Conservation (phyloP, 148 eudicot genomes). For the Chenopodium formosanum region DNA sequence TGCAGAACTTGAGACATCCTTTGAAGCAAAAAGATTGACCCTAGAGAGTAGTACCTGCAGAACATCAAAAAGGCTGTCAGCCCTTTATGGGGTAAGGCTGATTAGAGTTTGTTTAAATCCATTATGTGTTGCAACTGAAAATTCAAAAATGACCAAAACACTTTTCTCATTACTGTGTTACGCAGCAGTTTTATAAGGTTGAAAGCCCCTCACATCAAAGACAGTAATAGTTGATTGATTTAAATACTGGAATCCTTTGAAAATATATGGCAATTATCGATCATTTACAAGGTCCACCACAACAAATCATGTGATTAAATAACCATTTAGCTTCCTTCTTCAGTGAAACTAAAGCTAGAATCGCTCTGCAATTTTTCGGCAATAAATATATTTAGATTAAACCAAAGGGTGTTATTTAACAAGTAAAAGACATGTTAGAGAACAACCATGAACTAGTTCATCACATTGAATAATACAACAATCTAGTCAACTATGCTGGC, state of each 20-base stretch:
- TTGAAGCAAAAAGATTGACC: constrained; percentile 61
- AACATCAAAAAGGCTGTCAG: constrained; percentile 5
- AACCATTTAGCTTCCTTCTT: neutral
- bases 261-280: too few species aligned
- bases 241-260: neutral
- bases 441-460: neutral
- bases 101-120: neutral
- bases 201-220: neutral
- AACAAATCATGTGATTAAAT: neutral
- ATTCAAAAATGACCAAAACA: neutral
- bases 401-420: neutral
- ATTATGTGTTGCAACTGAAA: neutral
- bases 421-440: neutral
- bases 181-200: too few species aligned
- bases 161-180: neutral
- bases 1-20: constrained; percentile 52
- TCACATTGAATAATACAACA: neutral
- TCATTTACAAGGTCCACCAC: neutral
- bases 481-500: neutral
- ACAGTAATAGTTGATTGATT: neutral
- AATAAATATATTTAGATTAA: neutral
- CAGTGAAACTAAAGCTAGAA: neutral
- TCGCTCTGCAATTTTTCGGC: neutral
- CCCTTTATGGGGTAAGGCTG: neutral
- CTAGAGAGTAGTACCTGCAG: constrained; percentile 80